Evolutionary conservation across 768 basidiomycete species (phyloP), one percentile per base, ranked within the genome.

Genomic region (Termitomyces sp.): DNA sequence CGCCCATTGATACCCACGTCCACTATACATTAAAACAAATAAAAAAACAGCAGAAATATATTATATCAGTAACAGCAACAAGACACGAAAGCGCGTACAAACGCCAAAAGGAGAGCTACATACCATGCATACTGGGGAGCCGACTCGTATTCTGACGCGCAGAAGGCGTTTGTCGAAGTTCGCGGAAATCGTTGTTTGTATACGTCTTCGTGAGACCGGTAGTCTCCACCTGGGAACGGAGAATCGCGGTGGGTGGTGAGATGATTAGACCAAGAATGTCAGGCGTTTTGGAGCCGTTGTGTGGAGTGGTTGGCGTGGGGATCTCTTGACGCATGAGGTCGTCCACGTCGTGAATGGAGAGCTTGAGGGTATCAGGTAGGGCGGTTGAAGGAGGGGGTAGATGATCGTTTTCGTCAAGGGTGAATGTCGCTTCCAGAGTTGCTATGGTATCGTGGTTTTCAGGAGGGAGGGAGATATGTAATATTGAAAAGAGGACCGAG

Each of bases 121-220:
- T 50, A 80, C 80, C 91, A 70, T 94, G 91, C 75, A 84, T 86
- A 69, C 91, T 93, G 10, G 91, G 91, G 42, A 93, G 74, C 63
- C 91, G 77, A 70, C 91, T 93, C 52, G 90, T 93, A 63, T 93
- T 94, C 66, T 90, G 81, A 62, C 88, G 81, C 59, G 86, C 81
- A 10, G 82, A 79, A 31, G 88, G 79, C 39, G 75, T 71, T 67
- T 86, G 84, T 46, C 91, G 75, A 59, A 91, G 73, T 64, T 88
- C 81, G 50, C 91, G 78, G 62, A 94, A 94, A 67, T 93, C 91
- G 61, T 94, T 91, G 65, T 81, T 87, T 20, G 66, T 68, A 60
- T 94, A 94, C 56, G 80, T 91, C 71, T 92, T 94, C 11, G 91
- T 92, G 25, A 94, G 76, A 16, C 88, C 88, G 0, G 87, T 60